phyloP scores from a whole-genome alignment of 2,329 filamentous ascomycete genomes.

The Myriosclerotinia scirpicola region DNA sequence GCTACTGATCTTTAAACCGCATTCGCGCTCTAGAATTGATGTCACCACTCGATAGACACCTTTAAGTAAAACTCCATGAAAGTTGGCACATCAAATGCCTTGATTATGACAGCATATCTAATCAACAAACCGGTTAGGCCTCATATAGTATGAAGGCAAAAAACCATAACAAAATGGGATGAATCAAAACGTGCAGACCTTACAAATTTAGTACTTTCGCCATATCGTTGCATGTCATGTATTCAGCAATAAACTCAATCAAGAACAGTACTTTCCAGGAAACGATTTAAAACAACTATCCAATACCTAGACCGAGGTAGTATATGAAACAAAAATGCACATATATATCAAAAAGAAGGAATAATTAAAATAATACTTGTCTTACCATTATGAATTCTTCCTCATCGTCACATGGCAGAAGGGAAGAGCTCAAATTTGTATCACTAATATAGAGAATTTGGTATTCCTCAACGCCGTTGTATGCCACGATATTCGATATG shows the following conservation, averaged over 20 bases:
- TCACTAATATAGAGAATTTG: neutral
- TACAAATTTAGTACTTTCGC: neutral
- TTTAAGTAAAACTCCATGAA: neutral
- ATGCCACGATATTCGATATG: neutral
- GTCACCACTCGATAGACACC: neutral
- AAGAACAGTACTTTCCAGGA: neutral
- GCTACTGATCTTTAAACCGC: neutral
- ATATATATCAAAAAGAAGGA: neutral
- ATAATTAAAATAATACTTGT: neutral
- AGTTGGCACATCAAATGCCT: neutral
- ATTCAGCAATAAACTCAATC: no score
- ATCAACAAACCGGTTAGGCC: no score
- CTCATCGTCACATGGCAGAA: neutral
- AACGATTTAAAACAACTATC: neutral
- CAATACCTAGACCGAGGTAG: no score
- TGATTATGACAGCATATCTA: no score
- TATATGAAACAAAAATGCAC: neutral
- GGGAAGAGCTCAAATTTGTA: constrained; percentile 1
- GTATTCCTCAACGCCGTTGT: constrained; percentile 15
- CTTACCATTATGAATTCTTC: neutral
- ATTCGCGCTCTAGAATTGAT: neutral
- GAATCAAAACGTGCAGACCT: neutral
- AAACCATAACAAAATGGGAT: no score
- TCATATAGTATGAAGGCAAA: no score
- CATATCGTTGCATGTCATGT: neutral